These are phyloP conservation scores for Myriosclerotinia curreyana DNA, from an alignment of 2,329 filamentous ascomycete species.

Conservation along the genomic window DNA sequence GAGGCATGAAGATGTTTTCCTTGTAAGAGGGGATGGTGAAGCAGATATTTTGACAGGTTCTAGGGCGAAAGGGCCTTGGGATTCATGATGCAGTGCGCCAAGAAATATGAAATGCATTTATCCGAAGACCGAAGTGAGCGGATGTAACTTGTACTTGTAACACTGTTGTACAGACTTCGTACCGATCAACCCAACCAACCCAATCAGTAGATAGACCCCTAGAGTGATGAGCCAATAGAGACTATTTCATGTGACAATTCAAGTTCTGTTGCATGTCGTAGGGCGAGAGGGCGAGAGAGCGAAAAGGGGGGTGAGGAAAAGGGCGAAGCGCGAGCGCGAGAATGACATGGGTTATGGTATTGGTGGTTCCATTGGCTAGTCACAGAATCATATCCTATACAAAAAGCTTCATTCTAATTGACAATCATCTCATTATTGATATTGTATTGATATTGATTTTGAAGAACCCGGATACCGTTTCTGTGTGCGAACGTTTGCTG, in stretches of 20 bases:
- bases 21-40: slow-evolving; percentile 52
- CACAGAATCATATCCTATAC: no score
- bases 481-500: background rate
- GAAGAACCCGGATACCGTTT: background rate
- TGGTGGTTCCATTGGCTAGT: background rate
- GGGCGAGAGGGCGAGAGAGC: slow-evolving; percentile 5
- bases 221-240: background rate
- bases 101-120: background rate
- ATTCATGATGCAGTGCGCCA: slow-evolving; percentile 42
- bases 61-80: slow-evolving; percentile 51
- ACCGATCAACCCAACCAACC: background rate
- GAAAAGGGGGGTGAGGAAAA: background rate
- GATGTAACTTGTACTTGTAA: background rate
- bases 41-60: slow-evolving; percentile 55
- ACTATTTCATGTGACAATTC: slow-evolving; percentile 2
- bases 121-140: background rate
- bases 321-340: background rate
- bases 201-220: background rate
- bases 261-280: slow-evolving; percentile 17
- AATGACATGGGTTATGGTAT: background rate
- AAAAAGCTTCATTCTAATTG: background rate
- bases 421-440: background rate
- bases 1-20: slow-evolving; percentile 59
- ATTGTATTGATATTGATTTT: background rate
- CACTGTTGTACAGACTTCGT: background rate